Conservation (phyloP, 1,284 basidiomycete species). For the Ganoderma multipileum region DNA sequence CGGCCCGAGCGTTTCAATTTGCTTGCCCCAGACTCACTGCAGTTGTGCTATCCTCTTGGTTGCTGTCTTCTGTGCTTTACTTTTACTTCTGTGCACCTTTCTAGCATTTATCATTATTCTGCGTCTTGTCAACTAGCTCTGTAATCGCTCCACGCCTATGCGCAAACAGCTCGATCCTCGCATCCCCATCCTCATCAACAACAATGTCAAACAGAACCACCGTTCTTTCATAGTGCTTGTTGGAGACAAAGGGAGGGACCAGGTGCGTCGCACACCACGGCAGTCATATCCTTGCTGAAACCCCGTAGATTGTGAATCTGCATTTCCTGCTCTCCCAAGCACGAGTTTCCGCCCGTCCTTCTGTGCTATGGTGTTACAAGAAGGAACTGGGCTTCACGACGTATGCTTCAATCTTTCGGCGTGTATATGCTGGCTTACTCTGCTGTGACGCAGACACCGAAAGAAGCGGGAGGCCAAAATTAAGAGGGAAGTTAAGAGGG, state of each 20-base stretch:
- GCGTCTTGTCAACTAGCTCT: background rate
- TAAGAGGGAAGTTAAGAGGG: conserved; percentile 93
- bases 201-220: conserved; percentile 93
- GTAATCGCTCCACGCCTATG: conserved; percentile 47
- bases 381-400: conserved; percentile 95
- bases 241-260: conserved; percentile 94
- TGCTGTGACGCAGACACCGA: conserved; percentile 70
- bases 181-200: conserved; percentile 91
- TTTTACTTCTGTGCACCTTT: background rate
- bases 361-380: conserved; percentile 97
- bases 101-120: background rate
- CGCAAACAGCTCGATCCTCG: conserved; percentile 90
- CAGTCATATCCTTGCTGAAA: background rate
- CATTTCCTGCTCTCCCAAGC: conserved; percentile 95
- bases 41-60: background rate
- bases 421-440: background rate
- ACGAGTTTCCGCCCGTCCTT: conserved; percentile 86
- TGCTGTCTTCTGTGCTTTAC: background rate
- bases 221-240: conserved; percentile 97
- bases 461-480: conserved; percentile 97
- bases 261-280: conserved; percentile 55
- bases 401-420: conserved; percentile 47
- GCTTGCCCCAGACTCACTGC: background rate
- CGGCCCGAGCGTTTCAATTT: background rate
- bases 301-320: conserved; percentile 86